Conservation (phyloP, 352 stramenopile genomes). For the Pythium sp. region DNA sequence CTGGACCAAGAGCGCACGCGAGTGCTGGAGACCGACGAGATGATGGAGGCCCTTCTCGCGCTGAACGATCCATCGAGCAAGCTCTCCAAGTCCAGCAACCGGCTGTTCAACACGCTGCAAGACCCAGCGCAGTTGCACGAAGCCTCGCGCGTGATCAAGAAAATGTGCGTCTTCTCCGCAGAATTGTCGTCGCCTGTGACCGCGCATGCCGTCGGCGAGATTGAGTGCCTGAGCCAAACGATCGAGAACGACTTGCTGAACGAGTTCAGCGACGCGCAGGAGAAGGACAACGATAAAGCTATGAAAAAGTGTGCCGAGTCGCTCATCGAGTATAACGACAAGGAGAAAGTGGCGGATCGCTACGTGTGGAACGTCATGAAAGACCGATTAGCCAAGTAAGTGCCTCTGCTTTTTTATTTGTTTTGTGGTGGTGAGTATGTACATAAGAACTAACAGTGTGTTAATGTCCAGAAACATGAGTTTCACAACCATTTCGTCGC, state of each 20-base stretch:
- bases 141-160: conserved; percentile 66
- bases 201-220: conserved; percentile 54
- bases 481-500: conserved; percentile 22
- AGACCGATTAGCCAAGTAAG: conserved; percentile 51
- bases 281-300: conserved; percentile 36
- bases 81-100: conserved; percentile 53
- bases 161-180: conserved; percentile 65
- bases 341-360: conserved; percentile 77
- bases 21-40: conserved; percentile 73
- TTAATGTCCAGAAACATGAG: conserved; percentile 17
- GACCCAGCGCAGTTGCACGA: conserved; percentile 74
- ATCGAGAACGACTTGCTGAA: conserved; percentile 74
- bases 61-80: conserved; percentile 66
- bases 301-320: conserved; percentile 69
- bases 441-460: not conserved
- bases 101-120: conserved; percentile 59
- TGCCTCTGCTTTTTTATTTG: conserved; percentile 1
- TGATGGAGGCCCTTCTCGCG: conserved; percentile 71
- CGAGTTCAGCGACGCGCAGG: conserved; percentile 73
- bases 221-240: conserved; percentile 69
- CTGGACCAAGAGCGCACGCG: conserved; percentile 64
- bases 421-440: not conserved
- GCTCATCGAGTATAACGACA: conserved; percentile 80
- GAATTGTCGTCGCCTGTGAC: conserved; percentile 66
- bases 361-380: conserved; percentile 88